Evolutionary conservation across 768 basidiomycete genomes (phyloP).

Genomic region (Leccinum ochraceum): DNA sequence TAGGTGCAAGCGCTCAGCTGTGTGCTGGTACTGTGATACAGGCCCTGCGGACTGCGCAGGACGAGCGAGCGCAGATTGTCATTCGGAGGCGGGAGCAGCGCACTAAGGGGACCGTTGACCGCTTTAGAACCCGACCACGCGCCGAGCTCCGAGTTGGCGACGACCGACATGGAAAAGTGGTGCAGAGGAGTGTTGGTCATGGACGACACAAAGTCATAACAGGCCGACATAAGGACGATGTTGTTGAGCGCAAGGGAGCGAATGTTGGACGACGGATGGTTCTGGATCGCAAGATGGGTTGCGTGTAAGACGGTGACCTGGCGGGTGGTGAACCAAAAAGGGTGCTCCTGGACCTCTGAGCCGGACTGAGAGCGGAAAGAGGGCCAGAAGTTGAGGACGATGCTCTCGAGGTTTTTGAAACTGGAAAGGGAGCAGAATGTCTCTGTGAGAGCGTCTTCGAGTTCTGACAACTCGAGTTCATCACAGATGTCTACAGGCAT

Average conservation of each 20-base stretch:
- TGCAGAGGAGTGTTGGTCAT: conserved; percentile 29
- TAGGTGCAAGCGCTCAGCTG: conserved; percentile 24
- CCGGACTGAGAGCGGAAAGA: conserved; percentile 28
- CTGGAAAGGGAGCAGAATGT: conserved; percentile 22
- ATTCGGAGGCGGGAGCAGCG: conserved; percentile 27
- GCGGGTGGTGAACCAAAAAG: conserved; percentile 34
- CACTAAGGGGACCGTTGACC: conserved; percentile 26
- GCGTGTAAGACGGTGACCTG: conserved; percentile 29
- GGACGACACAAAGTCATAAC: conserved; percentile 31
- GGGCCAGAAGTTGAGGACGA: conserved; percentile 34
- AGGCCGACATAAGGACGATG: conserved; percentile 24
- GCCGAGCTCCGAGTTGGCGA: conserved; percentile 33
- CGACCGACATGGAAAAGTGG: conserved; percentile 32
- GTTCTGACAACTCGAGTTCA: conserved; percentile 33
- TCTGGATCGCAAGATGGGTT: conserved; percentile 22
- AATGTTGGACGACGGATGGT: conserved; percentile 14
- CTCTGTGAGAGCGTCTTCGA: conserved; percentile 32
- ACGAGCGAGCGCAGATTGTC: conserved; percentile 22
- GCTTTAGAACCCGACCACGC: conserved; percentile 35
- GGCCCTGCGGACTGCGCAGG: conserved; percentile 30
- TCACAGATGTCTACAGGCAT: conserved; percentile 20
- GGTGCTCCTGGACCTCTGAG: conserved; percentile 27
- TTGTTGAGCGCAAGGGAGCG: conserved; percentile 30
- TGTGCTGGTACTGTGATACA: conserved; percentile 29
- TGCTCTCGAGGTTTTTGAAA: conserved; percentile 22